Percentiles rank a stretch among this genome's conserved stretches.
Evolutionary conservation across 176 grass and related monocot genomes (phyloP).

Genomic region (Paspalum notatum): DNA sequence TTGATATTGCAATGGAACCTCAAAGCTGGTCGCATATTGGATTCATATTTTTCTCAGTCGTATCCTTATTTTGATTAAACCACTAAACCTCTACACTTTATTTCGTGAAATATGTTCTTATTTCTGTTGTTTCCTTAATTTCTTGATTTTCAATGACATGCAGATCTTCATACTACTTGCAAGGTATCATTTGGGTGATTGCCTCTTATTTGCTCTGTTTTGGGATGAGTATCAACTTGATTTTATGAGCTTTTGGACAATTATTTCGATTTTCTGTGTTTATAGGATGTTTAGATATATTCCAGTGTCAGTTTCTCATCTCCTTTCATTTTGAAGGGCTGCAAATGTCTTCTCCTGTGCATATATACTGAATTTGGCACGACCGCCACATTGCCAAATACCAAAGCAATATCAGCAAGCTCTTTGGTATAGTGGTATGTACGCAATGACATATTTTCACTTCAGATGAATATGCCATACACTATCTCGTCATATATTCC

Average conservation of each 20-base stretch:
- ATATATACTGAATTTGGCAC: conserved; percentile 76
- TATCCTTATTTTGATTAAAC: conserved; percentile 67
- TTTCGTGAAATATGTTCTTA: conserved; percentile 10
- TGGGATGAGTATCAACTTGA: conserved; percentile 31
- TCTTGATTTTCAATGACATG: conserved; percentile 22
- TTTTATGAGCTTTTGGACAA: conserved; percentile 22
- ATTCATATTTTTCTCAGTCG: conserved; percentile 98
- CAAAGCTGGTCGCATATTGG: conserved; percentile 95
- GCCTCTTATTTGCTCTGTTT: conserved; percentile 12
- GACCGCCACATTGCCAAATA: conserved; percentile 69
- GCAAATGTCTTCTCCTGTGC: conserved; percentile 90
- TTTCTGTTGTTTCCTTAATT: conserved; percentile 56
- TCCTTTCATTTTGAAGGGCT: conserved; percentile 62
- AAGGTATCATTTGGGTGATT: conserved; percentile 54
- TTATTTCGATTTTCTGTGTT: background rate
- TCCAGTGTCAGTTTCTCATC: conserved; percentile 21
- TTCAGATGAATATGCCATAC: conserved; percentile 41
- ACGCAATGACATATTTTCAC: conserved; percentile 1
- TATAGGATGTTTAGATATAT: background rate
- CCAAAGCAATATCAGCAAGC: conserved; percentile 76
- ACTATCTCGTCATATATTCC: conserved; percentile 8
- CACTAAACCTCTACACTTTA: conserved; percentile 2
- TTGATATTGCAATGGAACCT: conserved; percentile 87
- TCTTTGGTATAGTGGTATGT: conserved; percentile 93
- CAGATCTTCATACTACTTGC: conserved; percentile 90